Evolutionary conservation across 2,329 filamentous ascomycete genomes (phyloP).

Genomic region (Ophiostoma sp.): DNA sequence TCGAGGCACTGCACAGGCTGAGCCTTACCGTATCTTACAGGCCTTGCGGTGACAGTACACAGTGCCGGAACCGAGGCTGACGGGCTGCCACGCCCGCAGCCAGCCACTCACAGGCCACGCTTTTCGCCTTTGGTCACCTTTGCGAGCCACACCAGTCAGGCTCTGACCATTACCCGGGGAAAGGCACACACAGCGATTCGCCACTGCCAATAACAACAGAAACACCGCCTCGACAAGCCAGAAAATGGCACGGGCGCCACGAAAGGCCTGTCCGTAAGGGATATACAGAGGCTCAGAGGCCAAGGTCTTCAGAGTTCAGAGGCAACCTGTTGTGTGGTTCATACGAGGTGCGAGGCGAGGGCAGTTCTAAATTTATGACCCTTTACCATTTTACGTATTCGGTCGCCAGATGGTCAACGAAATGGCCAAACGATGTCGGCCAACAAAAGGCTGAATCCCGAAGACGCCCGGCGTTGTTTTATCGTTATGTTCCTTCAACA

Average conservation of each 20-base stretch:
- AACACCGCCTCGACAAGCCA: neutral
- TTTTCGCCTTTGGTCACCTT: constrained; percentile 13
- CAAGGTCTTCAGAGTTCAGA: no score
- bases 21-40: neutral
- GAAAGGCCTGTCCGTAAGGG: constrained; percentile 8
- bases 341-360: neutral
- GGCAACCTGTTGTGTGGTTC: neutral
- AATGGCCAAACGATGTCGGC: neutral
- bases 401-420: neutral
- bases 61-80: constrained; percentile 16
- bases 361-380: neutral
- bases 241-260: constrained; percentile 2
- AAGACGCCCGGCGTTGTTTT: constrained; percentile 14
- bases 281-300: neutral
- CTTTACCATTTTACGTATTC: neutral
- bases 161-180: constrained; percentile 1
- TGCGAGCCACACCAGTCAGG: neutral
- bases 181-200: constrained; percentile 1
- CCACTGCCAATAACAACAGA: constrained; percentile 6
- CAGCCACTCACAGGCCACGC: constrained; percentile 19
- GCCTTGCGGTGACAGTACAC: neutral
- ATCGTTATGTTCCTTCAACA: no score
- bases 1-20: neutral
- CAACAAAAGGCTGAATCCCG: constrained; percentile 11
- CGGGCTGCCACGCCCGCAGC: constrained; percentile 1